These are phyloP conservation scores for Obba rivulosa DNA, from an alignment of 768 basidiomycete species.

Conservation along the genomic window DNA sequence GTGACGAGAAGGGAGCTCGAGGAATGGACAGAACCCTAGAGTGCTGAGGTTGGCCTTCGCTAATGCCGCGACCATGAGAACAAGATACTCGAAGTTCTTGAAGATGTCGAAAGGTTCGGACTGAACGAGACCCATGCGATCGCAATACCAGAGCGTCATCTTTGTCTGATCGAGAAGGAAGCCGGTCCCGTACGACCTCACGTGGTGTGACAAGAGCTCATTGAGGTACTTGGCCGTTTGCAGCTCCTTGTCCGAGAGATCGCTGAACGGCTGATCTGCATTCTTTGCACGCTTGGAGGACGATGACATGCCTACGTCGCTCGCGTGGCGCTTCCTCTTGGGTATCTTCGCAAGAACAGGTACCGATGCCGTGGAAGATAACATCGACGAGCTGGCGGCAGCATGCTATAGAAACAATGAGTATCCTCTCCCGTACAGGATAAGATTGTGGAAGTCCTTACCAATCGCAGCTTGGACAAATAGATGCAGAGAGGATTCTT, in stretches of 20 bases:
- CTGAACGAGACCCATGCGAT: conserved; percentile 3
- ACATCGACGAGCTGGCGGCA: too few relatives aligned
- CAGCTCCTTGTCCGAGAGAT: not conserved
- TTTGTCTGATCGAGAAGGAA: not conserved
- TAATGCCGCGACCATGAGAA: conserved; percentile 1
- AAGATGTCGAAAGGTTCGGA: not conserved
- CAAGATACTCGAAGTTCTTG: not conserved
- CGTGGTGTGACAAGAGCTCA: not conserved
- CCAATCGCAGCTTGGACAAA: too few relatives aligned
- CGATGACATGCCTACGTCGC: too few relatives aligned
- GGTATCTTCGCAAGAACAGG: too few relatives aligned
- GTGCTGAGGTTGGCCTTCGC: not conserved
- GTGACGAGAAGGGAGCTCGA: not conserved
- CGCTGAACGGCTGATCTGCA: too few relatives aligned
- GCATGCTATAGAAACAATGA: too few relatives aligned
- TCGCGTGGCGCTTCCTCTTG: too few relatives aligned
- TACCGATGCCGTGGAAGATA: too few relatives aligned
- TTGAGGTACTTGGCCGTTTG: not conserved
- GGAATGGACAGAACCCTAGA: not conserved
- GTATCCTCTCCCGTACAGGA: too few relatives aligned
- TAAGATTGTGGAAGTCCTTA: too few relatives aligned
- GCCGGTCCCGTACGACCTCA: conserved; percentile 4
- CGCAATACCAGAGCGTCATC: conserved; percentile 5
- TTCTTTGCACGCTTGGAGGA: too few relatives aligned
- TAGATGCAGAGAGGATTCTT: too few relatives aligned